phyloP scores from a whole-genome alignment of 129 eudicot species.

The Helichrysum umbraculigerum region DNA sequence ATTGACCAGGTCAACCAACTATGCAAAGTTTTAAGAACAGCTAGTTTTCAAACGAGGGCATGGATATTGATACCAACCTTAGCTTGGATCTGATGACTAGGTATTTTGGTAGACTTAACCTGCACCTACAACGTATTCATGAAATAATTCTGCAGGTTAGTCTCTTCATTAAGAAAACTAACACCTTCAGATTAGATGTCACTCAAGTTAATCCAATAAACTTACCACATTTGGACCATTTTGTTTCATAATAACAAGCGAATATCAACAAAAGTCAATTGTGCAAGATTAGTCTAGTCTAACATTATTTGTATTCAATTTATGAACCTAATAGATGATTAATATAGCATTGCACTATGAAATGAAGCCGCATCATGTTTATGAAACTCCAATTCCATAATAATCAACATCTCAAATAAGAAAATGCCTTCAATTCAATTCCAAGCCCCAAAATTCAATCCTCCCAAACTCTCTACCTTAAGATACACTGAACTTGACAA shows the following conservation, averaged over 20 bases:
- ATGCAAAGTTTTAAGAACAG: conserved; percentile 4
- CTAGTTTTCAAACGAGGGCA: background rate
- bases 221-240: background rate
- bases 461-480: background rate
- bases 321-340: no score
- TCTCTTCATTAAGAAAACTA: background rate
- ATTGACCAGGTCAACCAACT: conserved; percentile 7
- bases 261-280: background rate
- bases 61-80: conserved; percentile 50
- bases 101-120: conserved; percentile 49
- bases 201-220: background rate
- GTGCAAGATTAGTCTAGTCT: background rate
- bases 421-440: background rate
- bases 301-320: no score
- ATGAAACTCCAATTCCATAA: background rate
- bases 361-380: background rate
- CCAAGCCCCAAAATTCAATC: background rate
- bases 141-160: background rate
- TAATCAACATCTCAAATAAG: background rate
- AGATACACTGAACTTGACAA: background rate
- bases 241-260: background rate
- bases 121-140: conserved; percentile 38
- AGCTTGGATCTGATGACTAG: conserved; percentile 50
- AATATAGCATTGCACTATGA: background rate
- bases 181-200: background rate